phyloP scores from a whole-genome alignment of 2,329 filamentous ascomycete genomes.

The Diaporthe caulivora region DNA sequence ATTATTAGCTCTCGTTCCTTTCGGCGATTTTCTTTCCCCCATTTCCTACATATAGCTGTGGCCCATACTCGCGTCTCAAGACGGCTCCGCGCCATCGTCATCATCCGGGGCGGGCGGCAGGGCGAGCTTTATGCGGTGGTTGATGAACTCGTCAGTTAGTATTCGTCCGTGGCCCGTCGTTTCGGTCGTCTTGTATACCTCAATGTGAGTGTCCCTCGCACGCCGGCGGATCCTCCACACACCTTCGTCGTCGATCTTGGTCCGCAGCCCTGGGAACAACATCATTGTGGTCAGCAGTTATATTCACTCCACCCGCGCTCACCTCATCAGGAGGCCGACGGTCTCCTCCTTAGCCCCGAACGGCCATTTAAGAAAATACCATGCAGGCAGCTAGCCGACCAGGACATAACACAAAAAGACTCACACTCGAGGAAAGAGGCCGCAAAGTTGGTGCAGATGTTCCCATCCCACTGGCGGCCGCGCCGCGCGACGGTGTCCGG shows the following conservation, averaged over 20 bases:
- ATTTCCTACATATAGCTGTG: background rate
- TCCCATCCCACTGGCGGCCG: slow-evolving; percentile 85
- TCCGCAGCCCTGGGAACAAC: slow-evolving; percentile 67
- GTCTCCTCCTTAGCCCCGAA: background rate
- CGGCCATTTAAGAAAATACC: background rate
- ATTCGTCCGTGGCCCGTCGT: slow-evolving; percentile 78
- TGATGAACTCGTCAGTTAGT: slow-evolving; percentile 80
- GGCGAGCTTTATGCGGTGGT: slow-evolving; percentile 75
- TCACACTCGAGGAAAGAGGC: slow-evolving; percentile 81
- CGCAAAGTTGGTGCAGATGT: slow-evolving; percentile 93
- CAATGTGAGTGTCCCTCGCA: slow-evolving; percentile 74
- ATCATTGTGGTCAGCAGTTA: background rate
- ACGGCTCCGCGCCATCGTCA: slow-evolving; percentile 8
- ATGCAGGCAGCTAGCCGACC: background rate
- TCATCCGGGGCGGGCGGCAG: slow-evolving; percentile 43
- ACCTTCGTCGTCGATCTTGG: slow-evolving; percentile 75
- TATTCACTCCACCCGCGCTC: too few species aligned
- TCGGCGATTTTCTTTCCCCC: background rate
- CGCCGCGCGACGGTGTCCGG: slow-evolving; percentile 80
- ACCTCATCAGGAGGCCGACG: background rate
- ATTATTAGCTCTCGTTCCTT: background rate
- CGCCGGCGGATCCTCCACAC: slow-evolving; percentile 83
- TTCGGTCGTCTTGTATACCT: slow-evolving; percentile 80
- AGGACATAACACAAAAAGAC: slow-evolving; percentile 45
- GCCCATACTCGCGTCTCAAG: background rate